Evolutionary conservation across 345 rosid genomes (phyloP).

Genomic region (Carallia pectinifolia): DNA sequence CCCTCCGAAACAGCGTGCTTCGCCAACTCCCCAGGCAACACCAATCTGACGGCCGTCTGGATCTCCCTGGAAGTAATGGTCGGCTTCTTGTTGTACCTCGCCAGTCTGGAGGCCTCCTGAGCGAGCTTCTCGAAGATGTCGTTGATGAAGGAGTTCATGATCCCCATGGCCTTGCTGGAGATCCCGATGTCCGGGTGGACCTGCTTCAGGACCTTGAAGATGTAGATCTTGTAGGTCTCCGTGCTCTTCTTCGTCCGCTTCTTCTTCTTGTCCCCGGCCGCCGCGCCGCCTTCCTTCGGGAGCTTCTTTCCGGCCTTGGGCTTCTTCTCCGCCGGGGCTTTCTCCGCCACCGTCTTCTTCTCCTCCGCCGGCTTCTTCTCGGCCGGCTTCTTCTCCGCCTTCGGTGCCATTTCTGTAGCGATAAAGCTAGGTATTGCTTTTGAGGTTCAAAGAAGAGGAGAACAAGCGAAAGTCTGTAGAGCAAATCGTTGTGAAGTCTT

Average conservation of each 20-base stretch:
- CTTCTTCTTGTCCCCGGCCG: slow-evolving; percentile 62
- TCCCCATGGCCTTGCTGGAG: slow-evolving; percentile 71
- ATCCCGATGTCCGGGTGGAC: slow-evolving; percentile 59
- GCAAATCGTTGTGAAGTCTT: no score
- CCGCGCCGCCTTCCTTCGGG: slow-evolving; percentile 60
- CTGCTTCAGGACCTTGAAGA: slow-evolving; percentile 63
- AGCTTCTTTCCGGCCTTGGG: slow-evolving; percentile 82
- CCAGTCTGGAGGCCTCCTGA: slow-evolving; percentile 65
- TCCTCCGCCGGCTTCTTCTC: slow-evolving; percentile 55
- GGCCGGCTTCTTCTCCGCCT: slow-evolving; percentile 73
- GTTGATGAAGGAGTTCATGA: slow-evolving; percentile 71
- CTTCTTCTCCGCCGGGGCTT: slow-evolving; percentile 72
- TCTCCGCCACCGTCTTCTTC: slow-evolving; percentile 57
- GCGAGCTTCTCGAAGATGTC: slow-evolving; percentile 75
- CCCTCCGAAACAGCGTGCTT: slow-evolving; percentile 85
- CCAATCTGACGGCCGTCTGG: slow-evolving; percentile 73
- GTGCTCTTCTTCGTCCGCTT: slow-evolving; percentile 56
- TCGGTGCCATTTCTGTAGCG: slow-evolving; percentile 37
- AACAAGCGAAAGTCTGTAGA: no score
- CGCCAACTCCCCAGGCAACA: slow-evolving; percentile 69
- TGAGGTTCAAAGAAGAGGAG: no score
- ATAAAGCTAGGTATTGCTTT: neutral
- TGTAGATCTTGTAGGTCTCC: slow-evolving; percentile 85
- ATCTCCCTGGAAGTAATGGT: slow-evolving; percentile 49
- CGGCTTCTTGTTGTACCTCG: slow-evolving; percentile 79